Evolutionary conservation across 306 rosid species (phyloP), one percentile per base, ranked within the genome.

Genomic region (Geum urbanum): DNA sequence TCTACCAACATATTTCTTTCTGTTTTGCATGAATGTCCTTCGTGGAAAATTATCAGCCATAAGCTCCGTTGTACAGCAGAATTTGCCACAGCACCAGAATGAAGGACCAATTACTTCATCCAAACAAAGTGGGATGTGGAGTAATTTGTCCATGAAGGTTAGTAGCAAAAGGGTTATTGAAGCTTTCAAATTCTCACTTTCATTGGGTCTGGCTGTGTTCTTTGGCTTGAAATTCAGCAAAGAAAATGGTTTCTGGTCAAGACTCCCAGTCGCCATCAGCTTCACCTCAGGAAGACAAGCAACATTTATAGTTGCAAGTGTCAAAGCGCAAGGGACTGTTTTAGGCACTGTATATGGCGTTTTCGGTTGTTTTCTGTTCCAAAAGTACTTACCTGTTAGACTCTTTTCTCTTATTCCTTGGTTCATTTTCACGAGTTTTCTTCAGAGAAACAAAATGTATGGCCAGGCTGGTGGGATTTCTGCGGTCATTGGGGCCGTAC

Each of bases 391-490:
- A 19, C 66, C 83, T 0, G 12, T 79, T 19, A 81, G 86, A 67
- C 78, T 88, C 77, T 24, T 86, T 2, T 83, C 88, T 52, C 85
- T 91, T 18, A 78, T 88, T 57, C 97, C 96, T 1, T 91, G 92
- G 96, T 79, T 91, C 81, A 37, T 86, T 35, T 80, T 91, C 84
- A 82, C 97, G 0, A 78, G 79, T 66, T 88, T 85, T 73, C 86
- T 91, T 12, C 92, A 75, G 41, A 80, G 85, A 19, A 86, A 91
- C 68, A 51, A 13, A 43, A 80, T 91, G 85, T 91, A 91, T 15
- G 90, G 95, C 24, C 86, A 82, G 0, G 92, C 92, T 0, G 96
- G 97, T 39, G 88, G 86, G 8, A 81, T 88, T 67, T 85, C 96
- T 9, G 89, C 97, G 0, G 76, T 78, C 4, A 84, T 88, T 58